A percentile compares a stretch with the other conserved stretches of the same genome.
Conservation (phyloP, 1,284 basidiomycete genomes). For the Leccinum subfulvum region DNA sequence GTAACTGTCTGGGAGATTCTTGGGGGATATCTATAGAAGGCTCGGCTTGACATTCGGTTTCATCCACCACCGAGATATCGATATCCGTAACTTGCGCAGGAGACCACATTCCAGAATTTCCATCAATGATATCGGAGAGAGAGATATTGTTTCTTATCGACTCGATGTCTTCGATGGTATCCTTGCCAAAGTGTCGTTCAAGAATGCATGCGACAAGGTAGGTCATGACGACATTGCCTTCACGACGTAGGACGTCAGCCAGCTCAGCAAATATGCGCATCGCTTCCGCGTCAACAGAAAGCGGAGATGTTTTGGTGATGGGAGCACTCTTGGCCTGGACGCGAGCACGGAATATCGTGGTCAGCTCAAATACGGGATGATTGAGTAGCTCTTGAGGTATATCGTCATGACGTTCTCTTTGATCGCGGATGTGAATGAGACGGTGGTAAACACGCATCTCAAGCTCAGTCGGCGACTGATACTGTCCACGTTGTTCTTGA, state of each 20-base stretch:
- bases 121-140: conserved; percentile 79
- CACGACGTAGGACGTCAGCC: conserved; percentile 52
- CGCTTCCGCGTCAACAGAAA: conserved; percentile 60
- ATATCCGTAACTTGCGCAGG: conserved; percentile 30
- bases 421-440: conserved; percentile 86
- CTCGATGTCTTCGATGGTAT: conserved; percentile 75
- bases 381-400: conserved; percentile 73
- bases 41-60: conserved; percentile 28
- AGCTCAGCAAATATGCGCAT: conserved; percentile 69
- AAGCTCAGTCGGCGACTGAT: conserved; percentile 79
- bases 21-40: background rate
- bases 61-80: conserved; percentile 25
- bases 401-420: conserved; percentile 76
- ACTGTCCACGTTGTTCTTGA: conserved; percentile 73
- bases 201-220: conserved; percentile 76
- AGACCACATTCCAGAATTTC: conserved; percentile 41
- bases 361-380: conserved; percentile 79
- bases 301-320: conserved; percentile 62
- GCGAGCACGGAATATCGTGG: conserved; percentile 75
- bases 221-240: conserved; percentile 65
- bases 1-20: conserved; percentile 16
- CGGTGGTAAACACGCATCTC: conserved; percentile 97
- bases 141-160: conserved; percentile 60
- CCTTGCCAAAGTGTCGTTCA: conserved; percentile 69
- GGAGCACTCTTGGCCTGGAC: conserved; percentile 82